These are phyloP conservation scores for Prunella vulgaris DNA, from an alignment of 257 asterid species.

Conservation along the genomic window DNA sequence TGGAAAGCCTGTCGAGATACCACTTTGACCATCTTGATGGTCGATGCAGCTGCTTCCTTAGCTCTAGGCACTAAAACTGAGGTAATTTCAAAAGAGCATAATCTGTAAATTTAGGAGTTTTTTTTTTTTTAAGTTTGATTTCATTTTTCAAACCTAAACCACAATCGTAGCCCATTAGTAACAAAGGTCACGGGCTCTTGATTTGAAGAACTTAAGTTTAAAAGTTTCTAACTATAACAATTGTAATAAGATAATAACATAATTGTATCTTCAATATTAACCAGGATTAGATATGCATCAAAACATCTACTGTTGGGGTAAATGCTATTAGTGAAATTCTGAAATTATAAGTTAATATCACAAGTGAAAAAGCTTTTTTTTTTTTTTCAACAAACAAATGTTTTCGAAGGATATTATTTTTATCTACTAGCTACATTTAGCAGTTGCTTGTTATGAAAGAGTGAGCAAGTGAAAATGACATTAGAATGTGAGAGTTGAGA, in stretches of 20 bases:
- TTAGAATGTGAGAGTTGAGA: not conserved
- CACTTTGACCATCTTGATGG: conserved; percentile 86
- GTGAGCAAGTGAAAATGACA: not conserved
- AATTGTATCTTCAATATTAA: not conserved
- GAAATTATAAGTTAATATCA: too few relatives aligned
- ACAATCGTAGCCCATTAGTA: too few relatives aligned
- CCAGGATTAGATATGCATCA: too few relatives aligned
- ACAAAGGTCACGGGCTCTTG: not conserved
- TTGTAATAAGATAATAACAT: not conserved
- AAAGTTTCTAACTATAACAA: not conserved
- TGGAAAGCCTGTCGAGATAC: conserved; percentile 97
- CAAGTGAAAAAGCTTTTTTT: too few relatives aligned
- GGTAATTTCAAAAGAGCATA: conserved; percentile 36
- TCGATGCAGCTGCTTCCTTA: conserved; percentile 99
- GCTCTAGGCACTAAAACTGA: conserved; percentile 90
- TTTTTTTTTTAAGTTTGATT: not conserved
- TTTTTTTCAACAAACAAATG: too few relatives aligned
- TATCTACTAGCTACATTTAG: too few relatives aligned
- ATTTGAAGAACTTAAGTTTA: not conserved
- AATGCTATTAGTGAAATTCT: too few relatives aligned
- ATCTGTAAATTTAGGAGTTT: not conserved
- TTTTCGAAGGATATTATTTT: too few relatives aligned
- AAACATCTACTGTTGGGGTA: too few relatives aligned
- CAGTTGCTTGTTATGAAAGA: too few relatives aligned
- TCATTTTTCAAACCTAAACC: not conserved